Conservation (phyloP, 305 asterid genomes). For the Plantago lanceolata region DNA sequence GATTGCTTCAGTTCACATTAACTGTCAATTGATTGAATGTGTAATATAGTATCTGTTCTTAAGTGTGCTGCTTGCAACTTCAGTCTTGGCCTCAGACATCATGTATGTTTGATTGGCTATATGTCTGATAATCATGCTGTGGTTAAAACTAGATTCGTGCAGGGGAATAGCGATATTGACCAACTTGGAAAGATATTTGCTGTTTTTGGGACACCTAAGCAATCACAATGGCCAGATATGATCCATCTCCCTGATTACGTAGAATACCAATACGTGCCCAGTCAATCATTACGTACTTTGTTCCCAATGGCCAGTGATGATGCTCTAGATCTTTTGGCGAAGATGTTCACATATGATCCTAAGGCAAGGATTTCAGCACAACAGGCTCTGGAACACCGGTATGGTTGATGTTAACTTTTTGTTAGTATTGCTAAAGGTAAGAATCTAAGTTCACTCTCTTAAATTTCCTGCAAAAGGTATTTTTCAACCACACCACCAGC, state of each 20-base stretch:
- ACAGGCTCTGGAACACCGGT: slow-evolving; percentile 96
- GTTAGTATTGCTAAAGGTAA: slow-evolving; percentile 5
- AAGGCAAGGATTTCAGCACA: slow-evolving; percentile 86
- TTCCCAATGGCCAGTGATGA: slow-evolving; percentile 95
- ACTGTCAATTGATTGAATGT: too few species aligned
- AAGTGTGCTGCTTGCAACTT: neutral
- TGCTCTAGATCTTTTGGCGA: slow-evolving; percentile 73
- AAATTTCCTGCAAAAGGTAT: slow-evolving; percentile 40
- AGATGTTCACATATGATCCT: slow-evolving; percentile 89
- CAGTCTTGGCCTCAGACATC: neutral
- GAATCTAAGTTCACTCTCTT: slow-evolving; percentile 19
- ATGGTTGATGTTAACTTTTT: slow-evolving; percentile 22
- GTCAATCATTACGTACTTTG: slow-evolving; percentile 76
- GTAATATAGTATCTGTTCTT: neutral
- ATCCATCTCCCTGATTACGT: slow-evolving; percentile 90
- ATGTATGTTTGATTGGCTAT: slow-evolving; percentile 13
- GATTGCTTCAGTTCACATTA: neutral
- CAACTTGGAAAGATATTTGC: slow-evolving; percentile 41
- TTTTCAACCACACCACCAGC: slow-evolving; percentile 82
- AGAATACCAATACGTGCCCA: slow-evolving; percentile 84
- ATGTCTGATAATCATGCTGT: slow-evolving; percentile 3
- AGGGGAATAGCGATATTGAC: slow-evolving; percentile 14
- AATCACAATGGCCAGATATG: slow-evolving; percentile 91
- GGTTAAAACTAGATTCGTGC: neutral
- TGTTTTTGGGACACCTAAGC: slow-evolving; percentile 72